Conservation (phyloP, 768 basidiomycete genomes). For the Termitomyces titanicus region DNA sequence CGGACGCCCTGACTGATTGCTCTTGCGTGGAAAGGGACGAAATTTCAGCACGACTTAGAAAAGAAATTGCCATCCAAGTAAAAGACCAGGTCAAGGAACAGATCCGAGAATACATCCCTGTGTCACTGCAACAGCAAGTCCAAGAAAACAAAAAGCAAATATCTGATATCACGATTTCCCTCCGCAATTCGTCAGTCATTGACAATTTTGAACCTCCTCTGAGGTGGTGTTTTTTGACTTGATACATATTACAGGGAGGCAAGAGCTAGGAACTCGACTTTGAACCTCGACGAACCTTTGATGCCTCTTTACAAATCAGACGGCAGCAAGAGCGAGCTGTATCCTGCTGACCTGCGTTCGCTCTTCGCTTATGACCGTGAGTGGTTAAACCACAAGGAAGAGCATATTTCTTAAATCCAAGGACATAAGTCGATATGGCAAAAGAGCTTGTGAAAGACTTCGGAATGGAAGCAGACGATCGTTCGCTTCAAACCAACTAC, state of each 20-base stretch:
- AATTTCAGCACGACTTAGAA: conserved; percentile 35
- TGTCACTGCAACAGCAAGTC: conserved; percentile 41
- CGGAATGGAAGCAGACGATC: conserved; percentile 39
- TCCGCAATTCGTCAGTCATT: conserved; percentile 50
- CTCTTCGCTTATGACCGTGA: conserved; percentile 53
- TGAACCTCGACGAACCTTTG: conserved; percentile 45
- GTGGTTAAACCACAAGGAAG: conserved; percentile 13
- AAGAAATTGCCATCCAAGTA: conserved; percentile 40
- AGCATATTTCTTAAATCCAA: conserved; percentile 2
- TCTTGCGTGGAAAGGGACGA: conserved; percentile 6
- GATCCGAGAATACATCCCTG: conserved; percentile 44
- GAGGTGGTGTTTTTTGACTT: background rate
- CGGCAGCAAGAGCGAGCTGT: conserved; percentile 43
- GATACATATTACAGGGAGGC: conserved; percentile 41
- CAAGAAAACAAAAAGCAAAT: conserved; percentile 41
- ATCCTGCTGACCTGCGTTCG: conserved; percentile 46
- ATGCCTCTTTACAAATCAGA: conserved; percentile 43
- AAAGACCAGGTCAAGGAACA: conserved; percentile 44
- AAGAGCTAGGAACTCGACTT: conserved; percentile 41
- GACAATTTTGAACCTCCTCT: background rate
- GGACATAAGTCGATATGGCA: conserved; percentile 36
- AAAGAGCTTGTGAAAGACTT: conserved; percentile 46
- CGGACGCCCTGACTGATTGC: background rate
- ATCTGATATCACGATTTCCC: conserved; percentile 38
- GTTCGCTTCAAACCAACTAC: conserved; percentile 40